Percentiles rank a stretch among this genome's conserved stretches.
Conservation (phyloP, 441 rosid species). For the Sinapis alba region DNA sequence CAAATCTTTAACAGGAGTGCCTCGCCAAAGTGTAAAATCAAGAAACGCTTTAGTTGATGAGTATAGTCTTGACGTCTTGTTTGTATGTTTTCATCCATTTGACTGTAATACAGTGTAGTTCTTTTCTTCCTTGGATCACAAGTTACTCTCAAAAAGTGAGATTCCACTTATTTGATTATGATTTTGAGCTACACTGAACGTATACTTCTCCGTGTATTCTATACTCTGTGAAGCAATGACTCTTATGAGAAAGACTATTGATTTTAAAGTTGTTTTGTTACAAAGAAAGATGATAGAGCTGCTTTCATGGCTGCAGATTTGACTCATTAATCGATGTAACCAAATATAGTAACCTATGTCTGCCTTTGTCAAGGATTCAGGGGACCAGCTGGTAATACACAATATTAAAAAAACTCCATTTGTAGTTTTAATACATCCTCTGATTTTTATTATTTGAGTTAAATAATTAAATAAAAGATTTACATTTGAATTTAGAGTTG, state of each 20-base stretch:
- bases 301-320: too few relatives aligned
- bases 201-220: neutral
- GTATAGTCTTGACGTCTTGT: neutral
- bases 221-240: neutral
- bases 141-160: neutral
- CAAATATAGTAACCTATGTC: neutral
- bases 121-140: slow-evolving; percentile 10
- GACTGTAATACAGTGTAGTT: neutral
- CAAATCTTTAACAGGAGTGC: neutral
- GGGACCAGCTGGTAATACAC: neutral
- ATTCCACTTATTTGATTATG: neutral
- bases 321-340: neutral
- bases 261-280: neutral
- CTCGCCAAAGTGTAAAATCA: neutral
- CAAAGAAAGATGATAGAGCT: neutral
- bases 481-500: too few relatives aligned
- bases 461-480: too few relatives aligned
- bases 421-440: too few relatives aligned
- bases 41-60: neutral
- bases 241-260: neutral
- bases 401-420: too few relatives aligned
- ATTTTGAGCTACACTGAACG: neutral
- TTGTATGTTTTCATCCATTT: neutral
- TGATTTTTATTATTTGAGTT: too few relatives aligned
- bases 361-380: neutral